Conservation (phyloP, 371 early-diverging fungal species). For the Mucor plumbeus region DNA sequence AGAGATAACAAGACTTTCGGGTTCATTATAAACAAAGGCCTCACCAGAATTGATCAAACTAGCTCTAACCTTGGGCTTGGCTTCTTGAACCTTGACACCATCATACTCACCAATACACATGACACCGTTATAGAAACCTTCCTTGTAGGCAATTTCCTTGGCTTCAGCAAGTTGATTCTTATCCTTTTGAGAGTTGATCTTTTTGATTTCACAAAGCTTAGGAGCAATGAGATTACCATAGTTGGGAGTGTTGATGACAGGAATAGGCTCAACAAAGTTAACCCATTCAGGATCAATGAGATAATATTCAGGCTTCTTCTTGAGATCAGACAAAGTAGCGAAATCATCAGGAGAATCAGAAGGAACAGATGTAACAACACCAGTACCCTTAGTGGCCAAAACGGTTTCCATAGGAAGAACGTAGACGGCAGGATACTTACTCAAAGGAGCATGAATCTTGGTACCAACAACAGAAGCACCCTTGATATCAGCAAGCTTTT, state of each 20-base stretch:
- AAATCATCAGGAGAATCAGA: constrained; percentile 98
- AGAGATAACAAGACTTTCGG: constrained; percentile 94
- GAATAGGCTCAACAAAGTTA: constrained; percentile 77
- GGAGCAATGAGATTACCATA: constrained; percentile 89
- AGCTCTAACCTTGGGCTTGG: constrained; percentile 86
- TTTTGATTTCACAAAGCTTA: constrained; percentile 83
- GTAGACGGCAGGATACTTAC: constrained; percentile 80
- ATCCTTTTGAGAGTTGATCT: constrained; percentile 97
- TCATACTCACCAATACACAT: constrained; percentile 85
- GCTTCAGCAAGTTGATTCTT: constrained; percentile 88
- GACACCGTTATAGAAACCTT: constrained; percentile 94
- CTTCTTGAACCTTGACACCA: constrained; percentile 91
- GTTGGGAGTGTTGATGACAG: constrained; percentile 87
- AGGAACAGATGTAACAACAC: constrained; percentile 98
- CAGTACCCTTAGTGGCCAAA: constrained; percentile 95
- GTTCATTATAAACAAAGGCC: constrained; percentile 95
- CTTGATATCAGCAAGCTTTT: constrained; percentile 77
- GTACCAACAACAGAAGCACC: constrained; percentile 90
- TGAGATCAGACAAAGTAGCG: constrained; percentile 87
- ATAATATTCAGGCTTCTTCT: constrained; percentile 94
- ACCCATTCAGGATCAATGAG: constrained; percentile 91
- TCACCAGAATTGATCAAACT: constrained; percentile 71
- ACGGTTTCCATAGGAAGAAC: constrained; percentile 98
- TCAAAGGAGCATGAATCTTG: constrained; percentile 90
- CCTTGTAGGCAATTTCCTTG: constrained; percentile 97